Evolutionary conservation across 805 yeast species (phyloP), one percentile per base, ranked within the genome.

Genomic region (Soucietia sequanensis): DNA sequence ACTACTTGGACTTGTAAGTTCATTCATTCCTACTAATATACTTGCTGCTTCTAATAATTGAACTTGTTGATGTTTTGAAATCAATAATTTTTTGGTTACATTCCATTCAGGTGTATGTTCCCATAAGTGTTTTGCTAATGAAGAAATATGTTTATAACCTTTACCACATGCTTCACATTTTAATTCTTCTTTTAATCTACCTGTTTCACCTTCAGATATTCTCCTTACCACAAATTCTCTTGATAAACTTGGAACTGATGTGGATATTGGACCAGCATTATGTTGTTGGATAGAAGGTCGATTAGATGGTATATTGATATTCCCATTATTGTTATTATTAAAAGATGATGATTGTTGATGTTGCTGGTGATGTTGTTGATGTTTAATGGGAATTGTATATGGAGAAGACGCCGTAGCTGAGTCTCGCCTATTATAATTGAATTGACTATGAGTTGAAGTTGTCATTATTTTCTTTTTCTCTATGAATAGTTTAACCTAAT

Each of bases 61-160:
- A 11, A 86, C 95, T 56, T 85, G 95, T 58, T 85, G 95, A 60
- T 85, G 95, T 58, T 85, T 85, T n/a, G 87, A 81, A 23, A 88
- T 85, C 23, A 83, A 66, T 35, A 87, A 65, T 55, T 84, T 84
- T 46, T 85, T 82, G 3, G 95, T 88, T 56, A 82, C 81, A 50
- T 80, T 84, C 96, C 96, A 87, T 54, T 88, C 95, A 0, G 95
- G 95, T 0, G 96, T 87, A 57, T 87, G 96, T 54, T 87, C 96
- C 95, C 95, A 87, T 25, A 87, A 62, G 61, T 86, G 95, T 58
- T 86, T 86, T 2, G 95, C 93, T 40, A 86, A 70, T n/a, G 90
- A 81, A 1, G 89, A 80, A 5, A 87, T 83, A 62, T 87, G 96
- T 56, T 86, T 88, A 56, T 87, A 87, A 15, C 93, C 95, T 58